Conservation (phyloP, 768 basidiomycete genomes). For the Lanmaoa pseudosensibilis region DNA sequence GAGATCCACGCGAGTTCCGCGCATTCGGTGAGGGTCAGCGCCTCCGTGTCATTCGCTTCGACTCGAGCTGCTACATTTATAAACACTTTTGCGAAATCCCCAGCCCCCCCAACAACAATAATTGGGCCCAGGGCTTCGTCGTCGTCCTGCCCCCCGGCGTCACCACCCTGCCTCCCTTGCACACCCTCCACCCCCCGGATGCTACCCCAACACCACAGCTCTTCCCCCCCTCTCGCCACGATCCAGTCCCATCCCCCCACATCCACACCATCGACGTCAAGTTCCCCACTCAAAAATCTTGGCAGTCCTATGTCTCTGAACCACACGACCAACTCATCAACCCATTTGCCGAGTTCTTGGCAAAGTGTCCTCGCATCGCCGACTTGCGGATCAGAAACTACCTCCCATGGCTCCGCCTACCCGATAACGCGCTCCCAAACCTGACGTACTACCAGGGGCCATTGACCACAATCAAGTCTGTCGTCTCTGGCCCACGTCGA, state of each 20-base stretch:
- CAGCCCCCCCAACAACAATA: constrained; percentile 12
- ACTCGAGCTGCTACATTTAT: constrained; percentile 43
- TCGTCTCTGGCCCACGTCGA: constrained; percentile 21
- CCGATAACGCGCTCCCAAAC: constrained; percentile 21
- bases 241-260: constrained; percentile 22
- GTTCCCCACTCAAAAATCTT: constrained; percentile 32
- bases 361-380: constrained; percentile 23
- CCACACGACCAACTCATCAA: constrained; percentile 29
- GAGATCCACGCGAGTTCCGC: constrained; percentile 26
- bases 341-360: constrained; percentile 27
- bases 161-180: constrained; percentile 4
- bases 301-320: constrained; percentile 29
- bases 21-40: constrained; percentile 38
- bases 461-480: constrained; percentile 27
- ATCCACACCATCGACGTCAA: constrained; percentile 33
- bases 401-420: constrained; percentile 25
- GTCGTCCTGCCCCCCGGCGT: constrained; percentile 7
- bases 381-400: constrained; percentile 28
- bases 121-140: constrained; percentile 17
- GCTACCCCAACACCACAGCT: background rate
- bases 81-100: constrained; percentile 21
- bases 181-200: constrained; percentile 7
- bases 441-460: constrained; percentile 25
- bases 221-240: constrained; percentile 5
- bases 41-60: constrained; percentile 44